Base-by-base conservation (phyloP, 2,329 filamentous ascomycete genomes). In the Exophiala bonariae region DNA sequence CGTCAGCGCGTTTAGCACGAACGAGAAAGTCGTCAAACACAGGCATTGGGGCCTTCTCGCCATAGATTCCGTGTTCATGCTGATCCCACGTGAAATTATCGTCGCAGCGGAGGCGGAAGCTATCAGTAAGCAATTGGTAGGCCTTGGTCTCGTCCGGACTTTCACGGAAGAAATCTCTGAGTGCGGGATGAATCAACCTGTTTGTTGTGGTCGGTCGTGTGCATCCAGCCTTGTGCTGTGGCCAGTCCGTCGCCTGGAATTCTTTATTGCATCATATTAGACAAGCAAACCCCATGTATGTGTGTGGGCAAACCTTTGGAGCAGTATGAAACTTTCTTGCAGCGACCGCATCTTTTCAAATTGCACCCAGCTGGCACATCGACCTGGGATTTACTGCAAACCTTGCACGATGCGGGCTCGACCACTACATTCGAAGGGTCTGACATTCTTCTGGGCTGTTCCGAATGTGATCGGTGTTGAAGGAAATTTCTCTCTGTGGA, bases 221-320 rank as follows among this genome's bases (percentile, higher is more conserved):
- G 35, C 51, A 51, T 20, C 13, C 26, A 17, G 34, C 26, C 56
- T 75, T 76, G 60, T 81, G 77, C 5, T 16, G 23, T 53, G 74
- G 74, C 75, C 75, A 81, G 58, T 80, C 67, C 2, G 61, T 57
- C 52, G 72, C 75, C 59, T 80, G 73, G 63, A 78, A 81, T 32
- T 73, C 69, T 51, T n/a, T 44, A 20, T n/a, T n/a, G n/a, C n/a
- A n/a, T n/a, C n/a, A n/a, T n/a, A n/a, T n/a, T n/a, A n/a, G n/a
- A n/a, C n/a, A 4, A 44, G 23, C n/a, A 23, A 20, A 30, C 13
- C 32, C 11, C 13, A 14, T 40, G 22, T 34, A 34, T 41, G 44
- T 23, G 33, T 16, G 30, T 16, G n/a, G 33, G 43, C 44, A 3
- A 19, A 51, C 49, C 49, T 51, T 51, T 51, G 10, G 49, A 51